Evolutionary conservation across 2,329 filamentous ascomycete species (phyloP), one percentile per base, ranked within the genome.

Genomic region (Passalora sequoiae): DNA sequence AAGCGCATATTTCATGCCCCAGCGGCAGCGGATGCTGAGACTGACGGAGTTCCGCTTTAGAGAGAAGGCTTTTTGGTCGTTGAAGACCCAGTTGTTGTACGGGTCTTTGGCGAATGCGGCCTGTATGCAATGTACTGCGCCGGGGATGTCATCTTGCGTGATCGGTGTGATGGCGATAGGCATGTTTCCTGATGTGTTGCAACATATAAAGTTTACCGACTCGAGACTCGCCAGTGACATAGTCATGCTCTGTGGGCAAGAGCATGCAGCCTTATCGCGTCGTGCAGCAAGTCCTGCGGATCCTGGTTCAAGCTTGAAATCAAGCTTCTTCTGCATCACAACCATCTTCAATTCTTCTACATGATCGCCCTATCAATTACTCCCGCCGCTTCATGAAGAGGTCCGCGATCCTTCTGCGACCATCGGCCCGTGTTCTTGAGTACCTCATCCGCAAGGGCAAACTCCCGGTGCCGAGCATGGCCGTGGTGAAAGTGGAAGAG

Each of bases 1-100:
- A 27, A 84, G 73, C 40, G 76, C 81, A 58, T 83, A 80, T 40
- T 75, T 72, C 61, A 87, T 83, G 19, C 83, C 82, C 78, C 83
- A 86, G 51, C 70, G 69, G 65, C 83, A 85, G 40, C 84, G 76
- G 1, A 83, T 76, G 2, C 71, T 73, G 12, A 86, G 70, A 10
- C 80, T 84, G 22, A 73, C 73, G 45, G 74, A 74, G 57, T 86
- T 86, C 21, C 82, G 75, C 35, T 69, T 59, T 12, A 70, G 61
- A 41, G 76, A 76, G 64, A 83, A 81, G 12, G 36, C 45, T 7
- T 43, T n/a, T 27, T 35, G 21, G 64, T 66, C 58, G 64, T 71
- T 67, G 47, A 78, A 84, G 6, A 81, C 72, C 81, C 81, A 85
- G 15, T 68, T 66, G 54, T 80, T 80, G 57, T 84, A 85, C 0